Evolutionary conservation across 371 early-diverging fungal species (phyloP), one percentile per base, ranked within the genome.

Genomic region (Rhizomucor pusillus): DNA sequence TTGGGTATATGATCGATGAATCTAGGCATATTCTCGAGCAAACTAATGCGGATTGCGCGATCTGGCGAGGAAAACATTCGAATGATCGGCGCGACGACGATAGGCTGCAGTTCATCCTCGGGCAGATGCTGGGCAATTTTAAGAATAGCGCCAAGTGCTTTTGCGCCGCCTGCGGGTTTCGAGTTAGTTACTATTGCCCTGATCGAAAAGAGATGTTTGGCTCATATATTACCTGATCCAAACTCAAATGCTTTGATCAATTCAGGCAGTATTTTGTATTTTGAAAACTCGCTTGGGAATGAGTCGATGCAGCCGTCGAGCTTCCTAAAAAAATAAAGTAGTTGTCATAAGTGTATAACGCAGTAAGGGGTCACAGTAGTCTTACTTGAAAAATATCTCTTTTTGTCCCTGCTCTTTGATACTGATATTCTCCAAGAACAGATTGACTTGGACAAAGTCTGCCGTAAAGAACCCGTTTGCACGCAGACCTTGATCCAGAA

Each of bases 61-160:
- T 98, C 97, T 12, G 90, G 86, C 1, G 91, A 85, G 5, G 89
- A 78, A 81, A 95, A 97, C 80, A 95, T 80, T 51, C 89, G 84
- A 10, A 94, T 75, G 16, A 97, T 78, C 12, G 88, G 80, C 3
- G 88, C 87, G 5, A 88, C 71, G 24, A 98, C 69, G 13, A 87
- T 53, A 1, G 63, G 41, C 4, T 85, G 84, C 59, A 87, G 95
- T 49, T 95, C 93, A 13, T 85, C 78, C 25, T 79, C 80, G 34
- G 77, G 71, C 33, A 98, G 68, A 13, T 73, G 74, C 0, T 82
- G 71, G 3, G 94, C 94, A 43, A 98, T 90, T 57, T 91, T 90
- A 6, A 95, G 68, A 40, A 97, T 91, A 0, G 90, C 88, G 45
- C 74, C 67, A 16, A 97, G 72, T 1, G 91, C 93, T 52, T 89